Base-by-base conservation (phyloP, 2,329 filamentous ascomycete genomes). In the Didymosphaeria variabile region DNA sequence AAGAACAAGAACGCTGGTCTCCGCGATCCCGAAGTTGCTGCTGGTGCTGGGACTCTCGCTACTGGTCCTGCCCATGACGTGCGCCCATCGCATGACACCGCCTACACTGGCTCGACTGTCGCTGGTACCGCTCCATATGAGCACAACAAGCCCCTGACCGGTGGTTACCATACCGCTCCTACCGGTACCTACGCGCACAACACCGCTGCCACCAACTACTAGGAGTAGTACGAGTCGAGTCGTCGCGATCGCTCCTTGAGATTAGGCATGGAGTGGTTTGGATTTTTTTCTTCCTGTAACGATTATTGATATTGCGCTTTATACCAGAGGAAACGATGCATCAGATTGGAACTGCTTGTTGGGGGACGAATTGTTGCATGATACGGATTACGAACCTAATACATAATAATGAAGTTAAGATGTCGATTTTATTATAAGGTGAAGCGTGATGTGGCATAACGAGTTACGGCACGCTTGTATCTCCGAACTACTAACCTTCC, bases 51-150 rank as follows among this genome's bases (percentile, higher is more conserved):
- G 49, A 61, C 64, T 61, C 64, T 70, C 65, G 57, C 71, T 62
- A 58, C 69, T 38, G 69, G 64, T 15, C 47, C 61, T 67, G 57
- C 69, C 36, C 63, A 68, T 47, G 77, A 80, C 64, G 74, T 78
- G 49, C 79, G 83, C 57, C 80, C 82, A 29, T 80, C 77, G 57
- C 79, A 83, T 68, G 84, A 85, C 62, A 85, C 84, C 44, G 82
- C 77, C 29, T 82, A 81, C 72, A 83, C 82, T 36, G 82, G 82
- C 54, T 81, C 81, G 15, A 85, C 83, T 21, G 79, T 82, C 53
- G 77, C 74, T n/a, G 71, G 72, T 47, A 73, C 71, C 34, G 65
- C 70, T 42, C 73, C 71, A 40, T 79, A 81, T 55, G 74, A 76
- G 8, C 65, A 66, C 63, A 63, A 72, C 65, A 79, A 78, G 67